A percentile compares a stretch with the other conserved stretches of the same genome.
Conservation (phyloP, 352 stramenopile species). For the Phytophthora fragariaefolia region DNA sequence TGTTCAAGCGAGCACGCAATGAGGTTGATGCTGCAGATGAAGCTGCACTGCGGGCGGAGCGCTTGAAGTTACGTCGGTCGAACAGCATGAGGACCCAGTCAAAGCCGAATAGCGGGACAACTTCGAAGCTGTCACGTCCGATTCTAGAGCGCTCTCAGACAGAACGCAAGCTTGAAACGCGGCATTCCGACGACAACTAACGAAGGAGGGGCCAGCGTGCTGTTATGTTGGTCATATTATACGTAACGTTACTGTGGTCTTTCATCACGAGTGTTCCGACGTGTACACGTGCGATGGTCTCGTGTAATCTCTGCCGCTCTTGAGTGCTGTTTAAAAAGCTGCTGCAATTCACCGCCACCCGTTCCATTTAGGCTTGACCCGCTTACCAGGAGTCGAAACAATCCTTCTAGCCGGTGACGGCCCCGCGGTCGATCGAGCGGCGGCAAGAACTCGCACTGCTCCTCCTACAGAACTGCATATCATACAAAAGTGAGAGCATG, state of each 20-base stretch:
- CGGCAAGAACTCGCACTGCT: constrained; percentile 49
- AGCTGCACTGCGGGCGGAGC: constrained; percentile 57
- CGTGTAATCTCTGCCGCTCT: too few relatives aligned
- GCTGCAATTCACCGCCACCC: constrained; percentile 56
- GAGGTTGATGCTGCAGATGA: constrained; percentile 79
- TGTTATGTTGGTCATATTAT: constrained; percentile 38
- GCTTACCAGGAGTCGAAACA: constrained; percentile 38
- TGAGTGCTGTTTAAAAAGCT: constrained; percentile 5
- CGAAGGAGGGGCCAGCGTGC: constrained; percentile 3
- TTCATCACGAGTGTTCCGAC: constrained; percentile 8
- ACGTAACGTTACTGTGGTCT: constrained; percentile 35
- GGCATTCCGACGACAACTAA: constrained; percentile 27
- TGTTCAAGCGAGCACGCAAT: constrained; percentile 69
- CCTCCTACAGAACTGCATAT: constrained; percentile 30
- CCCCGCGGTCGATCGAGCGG: constrained; percentile 31
- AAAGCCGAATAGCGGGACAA: constrained; percentile 29
- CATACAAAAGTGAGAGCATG: constrained; percentile 21
- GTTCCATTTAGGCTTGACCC: constrained; percentile 67
- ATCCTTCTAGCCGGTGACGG: constrained; percentile 36
- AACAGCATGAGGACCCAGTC: constrained; percentile 24
- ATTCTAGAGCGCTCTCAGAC: constrained; percentile 45
- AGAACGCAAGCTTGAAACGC: constrained; percentile 26
- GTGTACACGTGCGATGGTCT: not conserved
- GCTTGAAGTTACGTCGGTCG: constrained; percentile 59
- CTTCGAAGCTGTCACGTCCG: constrained; percentile 32